A percentile compares a stretch with the other conserved stretches of the same genome.
Evolutionary conservation across 2,329 filamentous ascomycete genomes (phyloP).

Genomic region (Aspergillus ustus): DNA sequence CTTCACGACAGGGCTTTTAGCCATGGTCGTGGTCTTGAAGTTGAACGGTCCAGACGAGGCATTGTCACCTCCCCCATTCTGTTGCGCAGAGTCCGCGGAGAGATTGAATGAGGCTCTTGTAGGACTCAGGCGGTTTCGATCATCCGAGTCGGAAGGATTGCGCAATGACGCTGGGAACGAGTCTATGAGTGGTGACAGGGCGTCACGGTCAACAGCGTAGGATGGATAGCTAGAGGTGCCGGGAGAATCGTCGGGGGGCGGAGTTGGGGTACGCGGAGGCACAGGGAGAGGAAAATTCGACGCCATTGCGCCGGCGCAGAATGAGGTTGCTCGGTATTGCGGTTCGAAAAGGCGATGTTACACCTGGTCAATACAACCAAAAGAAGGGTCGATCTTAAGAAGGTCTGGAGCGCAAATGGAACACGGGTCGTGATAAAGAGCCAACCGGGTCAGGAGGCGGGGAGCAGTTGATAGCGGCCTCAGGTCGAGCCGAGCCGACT

Average conservation of each 20-base stretch:
- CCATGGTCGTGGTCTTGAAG: constrained; percentile 82
- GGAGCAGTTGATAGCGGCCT: constrained; percentile 20
- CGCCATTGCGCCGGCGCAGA: constrained; percentile 54
- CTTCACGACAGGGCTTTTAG: constrained; percentile 72
- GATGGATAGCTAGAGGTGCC: constrained; percentile 26
- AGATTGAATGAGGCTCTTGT: constrained; percentile 42
- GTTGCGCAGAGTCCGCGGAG: constrained; percentile 33
- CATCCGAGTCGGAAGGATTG: constrained; percentile 24
- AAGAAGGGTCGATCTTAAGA: background rate
- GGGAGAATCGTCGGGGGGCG: constrained; percentile 58
- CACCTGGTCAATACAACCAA: constrained; percentile 1
- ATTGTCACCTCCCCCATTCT: constrained; percentile 38
- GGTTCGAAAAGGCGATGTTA: background rate
- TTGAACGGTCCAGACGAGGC: constrained; percentile 75
- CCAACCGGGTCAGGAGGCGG: constrained; percentile 17
- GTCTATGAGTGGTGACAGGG: constrained; percentile 53
- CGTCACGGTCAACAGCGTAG: constrained; percentile 47
- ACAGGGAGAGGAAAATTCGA: constrained; percentile 62
- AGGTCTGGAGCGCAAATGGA: constrained; percentile 8
- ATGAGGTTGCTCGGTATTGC: constrained; percentile 1
- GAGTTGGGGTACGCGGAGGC: constrained; percentile 68
- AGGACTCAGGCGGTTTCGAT: constrained; percentile 37
- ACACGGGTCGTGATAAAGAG: background rate
- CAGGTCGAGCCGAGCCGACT: constrained; percentile 27
- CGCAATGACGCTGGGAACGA: constrained; percentile 37